Evolutionary conservation across 2,329 filamentous ascomycete genomes (phyloP).

Genomic region (Hypoxylon rubiginosum): DNA sequence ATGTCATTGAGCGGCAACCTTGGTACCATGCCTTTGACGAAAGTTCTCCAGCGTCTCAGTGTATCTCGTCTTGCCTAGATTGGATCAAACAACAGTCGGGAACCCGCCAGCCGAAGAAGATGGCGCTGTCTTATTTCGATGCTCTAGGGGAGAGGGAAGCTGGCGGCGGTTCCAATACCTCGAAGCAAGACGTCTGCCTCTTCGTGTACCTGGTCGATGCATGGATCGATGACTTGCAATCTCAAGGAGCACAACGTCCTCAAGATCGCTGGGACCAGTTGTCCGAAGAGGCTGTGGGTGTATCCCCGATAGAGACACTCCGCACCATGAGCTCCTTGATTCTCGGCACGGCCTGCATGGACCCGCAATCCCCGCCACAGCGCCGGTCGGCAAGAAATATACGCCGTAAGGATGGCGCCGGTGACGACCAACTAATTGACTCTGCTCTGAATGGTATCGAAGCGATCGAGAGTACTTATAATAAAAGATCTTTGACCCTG

Average conservation of each 20-base stretch:
- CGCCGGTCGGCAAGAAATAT: background rate
- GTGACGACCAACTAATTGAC: conserved; percentile 7
- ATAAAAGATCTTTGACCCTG: conserved; percentile 4
- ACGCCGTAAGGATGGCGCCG: background rate
- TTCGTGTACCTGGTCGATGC: conserved; percentile 35
- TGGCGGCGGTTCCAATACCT: background rate
- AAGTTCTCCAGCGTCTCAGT: background rate
- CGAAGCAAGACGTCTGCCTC: conserved; percentile 22
- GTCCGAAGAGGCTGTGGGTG: background rate
- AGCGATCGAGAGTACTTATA: conserved; percentile 7
- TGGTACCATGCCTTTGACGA: conserved; percentile 9
- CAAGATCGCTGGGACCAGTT: conserved; percentile 18
- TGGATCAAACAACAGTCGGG: conserved; percentile 20
- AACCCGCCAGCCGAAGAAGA: background rate
- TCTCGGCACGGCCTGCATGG: conserved; percentile 5
- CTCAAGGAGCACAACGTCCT: background rate
- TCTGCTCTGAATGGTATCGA: conserved; percentile 13
- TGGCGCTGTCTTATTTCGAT: conserved; percentile 3
- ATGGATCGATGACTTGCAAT: conserved; percentile 26
- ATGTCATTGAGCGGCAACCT: background rate
- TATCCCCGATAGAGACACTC: conserved; percentile 28
- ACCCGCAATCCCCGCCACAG: background rate
- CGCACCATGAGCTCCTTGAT: conserved; percentile 38
- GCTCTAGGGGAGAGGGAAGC: background rate
- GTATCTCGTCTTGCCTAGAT: conserved; percentile 19